These are phyloP conservation scores for Acanthochlamys bracteata DNA, from an alignment of 106 monocot species.

Conservation along the genomic window DNA sequence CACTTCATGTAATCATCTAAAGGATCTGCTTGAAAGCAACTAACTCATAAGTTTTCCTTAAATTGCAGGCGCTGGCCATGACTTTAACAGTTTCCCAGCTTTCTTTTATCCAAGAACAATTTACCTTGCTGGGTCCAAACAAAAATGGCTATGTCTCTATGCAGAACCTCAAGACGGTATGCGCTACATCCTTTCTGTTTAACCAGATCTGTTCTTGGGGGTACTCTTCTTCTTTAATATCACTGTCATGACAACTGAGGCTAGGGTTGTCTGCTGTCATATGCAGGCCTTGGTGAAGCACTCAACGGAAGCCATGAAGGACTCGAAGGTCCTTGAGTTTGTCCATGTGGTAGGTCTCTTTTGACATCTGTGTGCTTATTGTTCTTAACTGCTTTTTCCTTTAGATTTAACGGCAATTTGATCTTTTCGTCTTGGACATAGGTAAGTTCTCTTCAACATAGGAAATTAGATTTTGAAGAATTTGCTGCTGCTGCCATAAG, in stretches of 20 bases:
- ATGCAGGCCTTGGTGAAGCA: slow-evolving; percentile 62
- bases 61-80: slow-evolving; percentile 70
- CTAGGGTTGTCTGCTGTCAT: background rate
- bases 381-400: background rate
- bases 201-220: background rate
- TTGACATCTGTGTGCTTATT: background rate
- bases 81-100: slow-evolving; percentile 66
- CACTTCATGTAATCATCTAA: background rate
- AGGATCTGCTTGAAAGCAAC: background rate
- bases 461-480: slow-evolving; percentile 93
- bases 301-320: slow-evolving; percentile 91
- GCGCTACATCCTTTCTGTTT: background rate
- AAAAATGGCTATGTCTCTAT: slow-evolving; percentile 75
- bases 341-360: slow-evolving; percentile 43
- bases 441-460: slow-evolving; percentile 87
- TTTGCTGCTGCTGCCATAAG: slow-evolving; percentile 81
- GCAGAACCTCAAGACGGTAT: slow-evolving; percentile 72
- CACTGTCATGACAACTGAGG: background rate
- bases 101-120: slow-evolving; percentile 70
- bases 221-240: background rate
- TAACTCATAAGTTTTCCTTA: background rate
- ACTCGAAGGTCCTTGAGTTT: slow-evolving; percentile 90
- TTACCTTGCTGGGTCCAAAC: slow-evolving; percentile 72
- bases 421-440: slow-evolving; percentile 8
- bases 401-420: background rate